Conservation (phyloP, 108 stramenopile genomes). For the Mayamaea pseudoterrestris region DNA sequence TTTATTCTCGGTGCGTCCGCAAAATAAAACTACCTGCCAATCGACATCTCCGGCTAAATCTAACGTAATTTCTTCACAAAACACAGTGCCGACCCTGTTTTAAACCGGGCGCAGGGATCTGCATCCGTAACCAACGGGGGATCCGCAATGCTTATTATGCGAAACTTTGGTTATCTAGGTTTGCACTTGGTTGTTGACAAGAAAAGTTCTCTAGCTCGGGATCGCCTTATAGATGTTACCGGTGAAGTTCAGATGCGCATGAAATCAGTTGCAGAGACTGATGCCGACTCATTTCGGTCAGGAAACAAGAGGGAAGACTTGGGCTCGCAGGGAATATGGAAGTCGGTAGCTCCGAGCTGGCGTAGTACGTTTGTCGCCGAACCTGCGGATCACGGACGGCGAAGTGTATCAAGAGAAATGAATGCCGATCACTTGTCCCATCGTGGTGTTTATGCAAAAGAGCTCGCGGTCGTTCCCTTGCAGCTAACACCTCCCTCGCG, state of each 20-base stretch:
- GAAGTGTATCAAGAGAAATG: too few species aligned
- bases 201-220: slow-evolving; percentile 58
- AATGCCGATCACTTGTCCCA: slow-evolving; percentile 1
- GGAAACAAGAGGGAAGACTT: not conserved
- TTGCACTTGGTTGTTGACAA: slow-evolving; percentile 59
- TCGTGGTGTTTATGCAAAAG: slow-evolving; percentile 54
- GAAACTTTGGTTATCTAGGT: slow-evolving; percentile 82
- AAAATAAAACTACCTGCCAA: not conserved
- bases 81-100: slow-evolving; percentile 19
- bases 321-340: not conserved
- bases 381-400: not conserved
- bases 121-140: slow-evolving; percentile 72
- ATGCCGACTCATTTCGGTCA: not conserved
- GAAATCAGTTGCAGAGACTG: slow-evolving; percentile 7
- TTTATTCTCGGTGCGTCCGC: slow-evolving; percentile 49
- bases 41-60: too few species aligned
- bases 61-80: too few species aligned
- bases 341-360: slow-evolving; percentile 2
- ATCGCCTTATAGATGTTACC: slow-evolving; percentile 75
- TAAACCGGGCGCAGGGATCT: slow-evolving; percentile 37
- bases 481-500: slow-evolving; percentile 13
- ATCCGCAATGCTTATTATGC: slow-evolving; percentile 72
- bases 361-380: not conserved
- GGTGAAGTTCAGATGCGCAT: slow-evolving; percentile 58
- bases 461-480: slow-evolving; percentile 54